Percentiles rank a stretch among this genome's conserved stretches.
These are phyloP conservation scores for Sordariomycetes sp. DNA, from an alignment of 2,329 filamentous ascomycete species.

Conservation along the genomic window DNA sequence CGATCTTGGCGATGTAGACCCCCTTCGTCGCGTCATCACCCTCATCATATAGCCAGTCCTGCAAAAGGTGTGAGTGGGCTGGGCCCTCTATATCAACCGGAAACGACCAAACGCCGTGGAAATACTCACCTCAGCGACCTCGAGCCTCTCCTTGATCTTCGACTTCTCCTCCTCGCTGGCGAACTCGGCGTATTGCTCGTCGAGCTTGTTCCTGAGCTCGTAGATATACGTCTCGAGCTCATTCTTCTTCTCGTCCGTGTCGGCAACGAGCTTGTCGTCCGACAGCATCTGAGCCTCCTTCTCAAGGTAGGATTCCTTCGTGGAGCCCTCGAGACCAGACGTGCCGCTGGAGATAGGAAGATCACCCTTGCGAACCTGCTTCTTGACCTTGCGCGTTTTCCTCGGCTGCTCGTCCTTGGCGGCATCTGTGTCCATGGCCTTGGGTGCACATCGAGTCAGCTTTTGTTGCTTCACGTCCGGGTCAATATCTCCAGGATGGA, in stretches of 20 bases:
- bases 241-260: conserved; percentile 99
- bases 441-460: background rate
- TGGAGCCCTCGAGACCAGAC: conserved; percentile 59
- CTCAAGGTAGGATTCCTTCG: conserved; percentile 62
- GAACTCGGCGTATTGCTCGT: conserved; percentile 82
- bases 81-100: background rate
- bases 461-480: background rate
- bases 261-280: conserved; percentile 96
- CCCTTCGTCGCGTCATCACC: conserved; percentile 92
- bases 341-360: conserved; percentile 79
- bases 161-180: conserved; percentile 87
- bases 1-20: conserved; percentile 87
- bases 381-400: conserved; percentile 97
- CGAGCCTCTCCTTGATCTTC: conserved; percentile 74
- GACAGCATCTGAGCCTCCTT: conserved; percentile 86
- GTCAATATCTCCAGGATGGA: conserved; percentile 1
- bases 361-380: conserved; percentile 96
- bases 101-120: background rate
- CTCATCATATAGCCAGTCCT: conserved; percentile 99
- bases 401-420: conserved; percentile 56
- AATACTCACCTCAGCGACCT: conserved; percentile 67
- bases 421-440: conserved; percentile 78
- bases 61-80: background rate
- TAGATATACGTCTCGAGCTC: conserved; percentile 98
- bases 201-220: conserved; percentile 89